Percentiles rank a stretch among this genome's conserved stretches.
Evolutionary conservation across 2,329 filamentous ascomycete species (phyloP).

Genomic region (Fusarium nanum): DNA sequence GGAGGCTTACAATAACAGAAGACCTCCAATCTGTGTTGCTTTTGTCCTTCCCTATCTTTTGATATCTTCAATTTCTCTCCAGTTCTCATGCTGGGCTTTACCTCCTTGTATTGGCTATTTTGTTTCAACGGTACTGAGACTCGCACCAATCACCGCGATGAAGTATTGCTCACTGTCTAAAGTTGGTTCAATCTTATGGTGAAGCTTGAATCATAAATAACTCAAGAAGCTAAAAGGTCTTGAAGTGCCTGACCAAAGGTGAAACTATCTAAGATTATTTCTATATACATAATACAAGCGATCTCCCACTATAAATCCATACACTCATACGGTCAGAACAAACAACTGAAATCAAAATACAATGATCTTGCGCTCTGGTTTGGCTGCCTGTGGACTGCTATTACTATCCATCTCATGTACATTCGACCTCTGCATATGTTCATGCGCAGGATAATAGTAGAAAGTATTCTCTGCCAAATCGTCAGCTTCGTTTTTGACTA

Average conservation of each 20-base stretch:
- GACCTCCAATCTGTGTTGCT: too few species aligned
- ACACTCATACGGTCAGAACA: rapidly evolving
- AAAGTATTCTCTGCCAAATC: background rate
- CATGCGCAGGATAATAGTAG: constrained; percentile 9
- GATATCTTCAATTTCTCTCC: too few species aligned
- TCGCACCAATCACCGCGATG: too few species aligned
- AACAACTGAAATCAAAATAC: background rate
- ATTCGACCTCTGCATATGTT: constrained; percentile 4
- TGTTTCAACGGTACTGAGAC: too few species aligned
- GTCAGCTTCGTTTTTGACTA: background rate
- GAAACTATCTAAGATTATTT: background rate
- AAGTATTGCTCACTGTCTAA: too few species aligned
- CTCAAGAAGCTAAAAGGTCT: too few species aligned
- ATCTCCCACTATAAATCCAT: background rate
- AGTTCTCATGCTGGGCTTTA: too few species aligned
- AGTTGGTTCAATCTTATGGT: too few species aligned
- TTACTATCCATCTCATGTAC: constrained; percentile 13
- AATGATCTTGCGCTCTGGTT: background rate
- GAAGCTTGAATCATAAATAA: too few species aligned
- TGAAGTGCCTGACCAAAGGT: background rate
- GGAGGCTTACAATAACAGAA: too few species aligned
- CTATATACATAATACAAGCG: background rate
- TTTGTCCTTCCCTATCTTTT: too few species aligned
- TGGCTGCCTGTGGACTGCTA: background rate
- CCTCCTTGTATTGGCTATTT: too few species aligned